Conservation (phyloP, 139 green algal species). For the Yamagishiella unicocca region DNA sequence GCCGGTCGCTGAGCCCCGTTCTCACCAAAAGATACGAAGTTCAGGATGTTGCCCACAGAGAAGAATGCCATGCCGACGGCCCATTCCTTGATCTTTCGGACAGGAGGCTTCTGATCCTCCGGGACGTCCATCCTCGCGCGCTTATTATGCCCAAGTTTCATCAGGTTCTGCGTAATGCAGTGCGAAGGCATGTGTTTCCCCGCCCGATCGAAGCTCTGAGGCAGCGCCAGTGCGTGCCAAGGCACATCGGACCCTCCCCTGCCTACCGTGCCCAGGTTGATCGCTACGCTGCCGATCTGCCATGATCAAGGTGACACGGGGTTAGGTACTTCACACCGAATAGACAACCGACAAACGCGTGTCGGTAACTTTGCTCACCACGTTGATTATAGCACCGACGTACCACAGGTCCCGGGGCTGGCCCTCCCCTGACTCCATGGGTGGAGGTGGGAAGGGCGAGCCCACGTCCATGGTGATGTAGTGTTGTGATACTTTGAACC, state of each 20-base stretch:
- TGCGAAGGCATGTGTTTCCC: no score
- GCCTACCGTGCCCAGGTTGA: constrained; percentile 82
- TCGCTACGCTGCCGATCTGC: constrained; percentile 79
- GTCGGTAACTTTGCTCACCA: not conserved
- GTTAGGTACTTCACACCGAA: no score
- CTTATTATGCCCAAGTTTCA: constrained; percentile 93
- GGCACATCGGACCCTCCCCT: no score
- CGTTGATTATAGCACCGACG: constrained; percentile 42
- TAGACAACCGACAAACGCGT: no score
- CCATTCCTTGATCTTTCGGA: constrained; percentile 71
- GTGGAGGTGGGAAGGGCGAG: not conserved
- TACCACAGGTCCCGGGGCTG: constrained; percentile 32
- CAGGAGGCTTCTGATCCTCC: constrained; percentile 46
- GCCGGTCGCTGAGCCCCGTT: not conserved
- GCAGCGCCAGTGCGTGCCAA: no score
- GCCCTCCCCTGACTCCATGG: not conserved
- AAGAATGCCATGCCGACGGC: constrained; percentile 80
- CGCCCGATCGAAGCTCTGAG: no score
- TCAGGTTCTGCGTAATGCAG: constrained; percentile 86
- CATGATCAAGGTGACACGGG: no score
- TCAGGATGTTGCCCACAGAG: constrained; percentile 79
- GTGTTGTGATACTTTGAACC: no score
- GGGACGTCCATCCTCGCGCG: constrained; percentile 50
- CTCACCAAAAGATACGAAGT: constrained; percentile 80
- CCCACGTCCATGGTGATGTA: not conserved